These are phyloP conservation scores for Saccharomycopsis sp. DNA, from an alignment of 805 yeast species.

Conservation along the genomic window DNA sequence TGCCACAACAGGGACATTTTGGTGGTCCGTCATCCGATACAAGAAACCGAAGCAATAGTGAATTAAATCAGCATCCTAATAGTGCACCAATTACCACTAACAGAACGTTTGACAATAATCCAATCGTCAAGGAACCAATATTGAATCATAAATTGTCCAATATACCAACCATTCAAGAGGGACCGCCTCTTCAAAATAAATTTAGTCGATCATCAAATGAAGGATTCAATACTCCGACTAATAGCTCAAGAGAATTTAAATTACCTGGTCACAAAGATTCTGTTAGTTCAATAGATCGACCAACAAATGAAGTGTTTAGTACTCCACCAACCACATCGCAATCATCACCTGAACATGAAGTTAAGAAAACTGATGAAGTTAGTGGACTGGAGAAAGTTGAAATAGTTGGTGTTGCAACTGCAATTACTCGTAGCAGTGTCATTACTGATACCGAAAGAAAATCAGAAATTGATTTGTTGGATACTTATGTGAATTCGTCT, in stretches of 20 bases:
- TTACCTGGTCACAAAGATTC: slow-evolving; percentile 10
- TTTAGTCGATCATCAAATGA: background rate
- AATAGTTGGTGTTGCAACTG: slow-evolving; percentile 1
- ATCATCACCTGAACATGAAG: slow-evolving; percentile 9
- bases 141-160: too few relatives aligned
- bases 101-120: background rate
- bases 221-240: slow-evolving; percentile 2
- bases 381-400: slow-evolving; percentile 15
- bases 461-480: slow-evolving; percentile 25
- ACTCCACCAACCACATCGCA: slow-evolving; percentile 17
- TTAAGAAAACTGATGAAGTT: background rate
- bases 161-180: background rate
- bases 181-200: background rate
- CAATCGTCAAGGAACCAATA: background rate
- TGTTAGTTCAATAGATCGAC: slow-evolving; percentile 5
- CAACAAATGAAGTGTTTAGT: slow-evolving; percentile 8
- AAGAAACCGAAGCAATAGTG: background rate
- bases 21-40: background rate
- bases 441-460: slow-evolving; percentile 20
- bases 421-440: slow-evolving; percentile 30
- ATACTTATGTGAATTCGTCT: slow-evolving; percentile 23
- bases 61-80: background rate
- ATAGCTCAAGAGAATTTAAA: background rate
- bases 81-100: background rate
- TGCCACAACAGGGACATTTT: background rate